These are phyloP conservation scores for Pholiota adiposa DNA, from an alignment of 1,284 basidiomycete genomes.

Conservation along the genomic window DNA sequence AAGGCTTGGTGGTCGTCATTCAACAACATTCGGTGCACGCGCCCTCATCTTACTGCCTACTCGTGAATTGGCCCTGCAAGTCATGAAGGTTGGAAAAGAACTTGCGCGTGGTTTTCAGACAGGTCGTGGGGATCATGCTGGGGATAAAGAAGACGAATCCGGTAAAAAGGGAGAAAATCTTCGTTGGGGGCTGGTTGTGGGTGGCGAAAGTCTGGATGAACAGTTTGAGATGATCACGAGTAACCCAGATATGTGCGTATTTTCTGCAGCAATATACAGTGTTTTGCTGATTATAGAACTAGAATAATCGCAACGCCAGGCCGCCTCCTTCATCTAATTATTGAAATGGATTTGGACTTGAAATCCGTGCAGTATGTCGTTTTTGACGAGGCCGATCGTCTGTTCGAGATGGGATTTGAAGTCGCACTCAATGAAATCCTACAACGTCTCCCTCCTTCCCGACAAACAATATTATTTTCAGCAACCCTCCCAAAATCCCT, in stretches of 20 bases:
- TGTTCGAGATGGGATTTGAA: slow-evolving; percentile 99
- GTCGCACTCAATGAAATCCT: slow-evolving; percentile 92
- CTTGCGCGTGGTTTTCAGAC: slow-evolving; percentile 80
- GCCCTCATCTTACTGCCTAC: slow-evolving; percentile 92
- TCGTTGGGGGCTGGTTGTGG: slow-evolving; percentile 94
- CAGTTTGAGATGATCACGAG: slow-evolving; percentile 96
- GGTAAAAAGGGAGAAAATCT: slow-evolving; percentile 69
- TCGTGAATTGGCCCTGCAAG: slow-evolving; percentile 93
- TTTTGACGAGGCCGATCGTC: slow-evolving; percentile 97
- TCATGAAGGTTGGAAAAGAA: slow-evolving; percentile 94
- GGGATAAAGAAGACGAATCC: slow-evolving; percentile 60
- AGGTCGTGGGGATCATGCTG: slow-evolving; percentile 61
- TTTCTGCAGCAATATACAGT: slow-evolving; percentile 11
- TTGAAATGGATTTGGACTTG: slow-evolving; percentile 97
- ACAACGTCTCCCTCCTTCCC: slow-evolving; percentile 80
- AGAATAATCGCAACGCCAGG: slow-evolving; percentile 98
- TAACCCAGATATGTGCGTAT: slow-evolving; percentile 91
- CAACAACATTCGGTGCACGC: slow-evolving; percentile 82
- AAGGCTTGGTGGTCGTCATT: slow-evolving; percentile 82
- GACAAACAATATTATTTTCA: slow-evolving; percentile 95
- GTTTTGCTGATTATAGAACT: slow-evolving; percentile 13
- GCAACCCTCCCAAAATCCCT: slow-evolving; percentile 96
- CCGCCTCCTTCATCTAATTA: slow-evolving; percentile 91
- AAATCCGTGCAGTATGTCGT: slow-evolving; percentile 90
- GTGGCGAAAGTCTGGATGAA: slow-evolving; percentile 94